Base-by-base conservation (phyloP, 164 flowering plant species). In the Stephania cephalantha region DNA sequence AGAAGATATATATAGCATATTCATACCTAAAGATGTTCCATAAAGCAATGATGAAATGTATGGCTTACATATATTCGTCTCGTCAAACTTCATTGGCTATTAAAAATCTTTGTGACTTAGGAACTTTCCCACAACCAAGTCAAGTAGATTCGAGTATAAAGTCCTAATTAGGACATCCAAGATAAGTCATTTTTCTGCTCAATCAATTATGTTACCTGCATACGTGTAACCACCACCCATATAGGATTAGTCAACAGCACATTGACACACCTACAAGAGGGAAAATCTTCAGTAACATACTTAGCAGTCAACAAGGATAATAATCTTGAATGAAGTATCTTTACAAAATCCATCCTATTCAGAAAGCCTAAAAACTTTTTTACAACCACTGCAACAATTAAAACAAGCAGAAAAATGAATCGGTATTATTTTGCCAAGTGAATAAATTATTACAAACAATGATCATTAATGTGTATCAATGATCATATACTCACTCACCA, bases 211-310 rank as follows among this genome's bases (percentile, higher is more conserved):
- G 15, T 80, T 83, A 95, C 99, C 97, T 95, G 98, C 99, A 93
- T 93, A 48, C 99, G 94, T 1, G 98, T 93, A 70, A 95, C 99
- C 74, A 95, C 91, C 42, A 95, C 92, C 99, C 99, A 95, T 72
- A 93, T 95, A 48, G 99, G 99, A 73, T 90, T 95, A 50, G 98
- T 95, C 85, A 95, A 74, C 83, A 95, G 85, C 84, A 93, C 98
- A 82, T 95, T 95, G 74, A 89, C 87, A 79, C 98, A 95, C 89
- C 99, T 93, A 74, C 74, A 82, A 2, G 55, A 77, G 81, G 30
- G 64, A 78, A 73, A 46, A n/a, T 31, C 29, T 29, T 48, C 58
- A 73, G 63, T 31, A 73, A n/a, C 35, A 18, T 61, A 29, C 42
- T 6, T 18, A 61, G 31, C 17, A 70, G 35, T n/a, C 72, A 22